phyloP scores from a whole-genome alignment of 306 rosid genomes.

The Vachellia pachyceras region DNA sequence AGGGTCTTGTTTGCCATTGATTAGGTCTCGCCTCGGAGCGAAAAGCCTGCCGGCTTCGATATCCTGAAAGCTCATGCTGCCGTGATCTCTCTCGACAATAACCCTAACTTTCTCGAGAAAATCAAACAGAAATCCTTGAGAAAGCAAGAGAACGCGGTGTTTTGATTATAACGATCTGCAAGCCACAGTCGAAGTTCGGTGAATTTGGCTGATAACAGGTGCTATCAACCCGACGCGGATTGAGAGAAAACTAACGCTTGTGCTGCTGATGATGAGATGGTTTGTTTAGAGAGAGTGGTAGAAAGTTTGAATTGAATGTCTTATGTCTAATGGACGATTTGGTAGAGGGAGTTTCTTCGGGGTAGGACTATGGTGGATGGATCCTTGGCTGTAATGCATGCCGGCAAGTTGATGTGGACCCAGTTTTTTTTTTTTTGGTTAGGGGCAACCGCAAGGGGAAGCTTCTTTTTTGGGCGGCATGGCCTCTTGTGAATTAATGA shows the following conservation, averaged over 20 bases:
- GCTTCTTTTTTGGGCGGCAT: no score
- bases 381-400: slow-evolving; percentile 10
- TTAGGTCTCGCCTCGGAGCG: slow-evolving; percentile 62
- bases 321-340: slow-evolving; percentile 2
- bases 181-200: slow-evolving; percentile 30
- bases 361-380: background rate
- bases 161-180: slow-evolving; percentile 32
- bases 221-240: slow-evolving; percentile 43
- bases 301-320: background rate
- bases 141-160: slow-evolving; percentile 27
- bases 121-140: slow-evolving; percentile 31
- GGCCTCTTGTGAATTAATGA: no score
- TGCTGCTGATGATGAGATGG: background rate
- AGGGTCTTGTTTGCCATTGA: slow-evolving; percentile 79
- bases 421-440: no score
- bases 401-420: slow-evolving; percentile 50
- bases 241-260: background rate
- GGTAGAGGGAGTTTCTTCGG: slow-evolving; percentile 32
- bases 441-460: no score
- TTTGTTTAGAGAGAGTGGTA: background rate
- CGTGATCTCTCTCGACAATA: background rate
- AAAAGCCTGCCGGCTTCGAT: slow-evolving; percentile 73
- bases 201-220: slow-evolving; percentile 38
- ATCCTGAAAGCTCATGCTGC: slow-evolving; percentile 88
- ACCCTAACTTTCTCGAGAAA: slow-evolving; percentile 55